Base-by-base conservation (phyloP, 2,329 filamentous ascomycete species). In the Xylaria sp. region DNA sequence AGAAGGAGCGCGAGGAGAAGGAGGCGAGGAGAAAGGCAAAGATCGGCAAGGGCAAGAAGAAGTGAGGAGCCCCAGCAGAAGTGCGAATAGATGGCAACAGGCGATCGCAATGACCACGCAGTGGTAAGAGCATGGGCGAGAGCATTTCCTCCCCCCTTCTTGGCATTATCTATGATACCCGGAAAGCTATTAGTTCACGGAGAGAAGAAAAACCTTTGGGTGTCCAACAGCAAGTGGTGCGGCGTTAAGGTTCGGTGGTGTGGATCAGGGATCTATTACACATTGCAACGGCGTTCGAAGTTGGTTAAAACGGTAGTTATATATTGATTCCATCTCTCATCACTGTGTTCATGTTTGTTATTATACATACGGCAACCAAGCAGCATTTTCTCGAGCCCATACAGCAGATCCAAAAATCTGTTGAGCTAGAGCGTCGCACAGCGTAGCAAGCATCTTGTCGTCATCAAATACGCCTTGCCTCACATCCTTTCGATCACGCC, bases 1-100 rank as follows among this genome's bases (percentile, higher is more conserved):
- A 89, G 78, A 70, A 70, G 63, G 67, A 87, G 68, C 77, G 76
- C 11, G 58, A 62, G n/a, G 64, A 62, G 17, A 62, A 60, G 38
- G 62, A 64, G 29, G 31, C 57, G 9, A 55, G 64, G 63, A 62
- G 59, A 61, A 66, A 60, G 60, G 58, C 33, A 35, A 64, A 41
- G 61, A 51, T 46, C 17, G 57, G 41, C 38, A 65, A 58, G 31
- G 63, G 68, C 84, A 66, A 62, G 63, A 70, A 68, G 63, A 68
- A 66, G 58, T 58, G 58, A 66, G 64, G 58, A 25, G 21, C 11
- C 13, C 21, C 21, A 11, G 29, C 21, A 11, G 29, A n/a, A 19
- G 44, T 10, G 19, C 6, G 21, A 35, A 46, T 17, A 54, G 13
- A 33, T 10, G 29, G 33, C 25, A 40, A 40, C 13, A 55, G 23